Evolutionary conservation across 495 filamentous ascomycete genomes (phyloP), one percentile per base, ranked within the genome.

Genomic region (Penicillium antarcticum): DNA sequence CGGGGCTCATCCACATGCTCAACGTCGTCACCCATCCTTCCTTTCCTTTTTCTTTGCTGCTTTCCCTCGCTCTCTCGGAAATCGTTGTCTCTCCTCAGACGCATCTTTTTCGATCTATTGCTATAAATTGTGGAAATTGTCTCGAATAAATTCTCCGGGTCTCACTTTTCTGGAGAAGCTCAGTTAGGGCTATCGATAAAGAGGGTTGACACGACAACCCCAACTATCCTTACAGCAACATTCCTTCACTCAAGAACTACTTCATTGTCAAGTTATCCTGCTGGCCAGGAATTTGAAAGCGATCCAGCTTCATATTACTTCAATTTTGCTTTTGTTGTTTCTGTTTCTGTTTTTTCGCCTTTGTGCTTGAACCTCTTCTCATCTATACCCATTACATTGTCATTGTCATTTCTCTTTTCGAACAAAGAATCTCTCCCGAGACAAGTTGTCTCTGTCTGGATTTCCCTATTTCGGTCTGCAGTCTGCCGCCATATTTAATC

Each of bases 201-300:
- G 56, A 49, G 61, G 56, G 71, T 76, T 76, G 70, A 76, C 72
- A 69, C 67, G 71, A 76, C 72, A 73, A 76, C 71, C 58, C 58
- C 56, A 56, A 59, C 68, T 58, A 72, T 69, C 70, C 68, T 73
- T 73, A 66, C 70, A 45, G 63, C 71, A 63, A 69, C 68, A 72
- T 69, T 63, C 58, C 50, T 64, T 58, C 55, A 41, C 32, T 21
- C 21, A 42, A 35, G 14, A 42, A 58, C 51, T 57, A 53, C 53
- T 63, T 59, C 26, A 60, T 49, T 51, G 45, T 45, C 37, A 45
- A 49, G 55, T 52, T 53, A 21, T 64, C 65, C 57, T 66, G 54
- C 59, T 53, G 55, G 60, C 41, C 53, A 55, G 53, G 57, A 60
- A 67, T 62, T 53, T 50, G 35, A 8, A 13, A 6, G 35, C 21